Percentiles rank a stretch among this genome's conserved stretches.
phyloP scores from a whole-genome alignment of 2,329 filamentous ascomycete species.

The Mycosphaerella arachidis region DNA sequence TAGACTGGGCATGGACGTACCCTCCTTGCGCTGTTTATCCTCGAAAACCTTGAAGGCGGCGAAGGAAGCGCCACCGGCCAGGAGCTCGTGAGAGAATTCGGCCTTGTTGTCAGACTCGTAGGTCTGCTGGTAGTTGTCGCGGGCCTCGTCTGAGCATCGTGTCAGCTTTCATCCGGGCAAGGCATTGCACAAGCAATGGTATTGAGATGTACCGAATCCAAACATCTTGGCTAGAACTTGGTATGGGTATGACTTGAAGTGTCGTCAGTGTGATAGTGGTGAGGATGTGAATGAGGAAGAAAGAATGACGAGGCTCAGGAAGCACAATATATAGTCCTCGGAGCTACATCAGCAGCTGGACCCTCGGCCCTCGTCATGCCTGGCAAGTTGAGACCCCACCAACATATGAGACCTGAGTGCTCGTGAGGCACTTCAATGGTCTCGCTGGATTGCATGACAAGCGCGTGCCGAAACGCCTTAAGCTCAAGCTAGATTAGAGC shows the following conservation, averaged over 20 bases:
- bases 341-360: background rate
- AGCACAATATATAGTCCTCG: constrained; percentile 17
- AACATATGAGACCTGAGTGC: constrained; percentile 1
- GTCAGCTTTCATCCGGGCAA: constrained; percentile 1
- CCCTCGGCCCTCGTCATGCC: constrained; percentile 3
- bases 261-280: background rate
- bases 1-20: constrained; percentile 9
- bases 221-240: constrained; percentile 38
- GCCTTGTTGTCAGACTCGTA: constrained; percentile 51
- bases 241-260: background rate
- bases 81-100: constrained; percentile 65
- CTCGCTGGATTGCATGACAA: constrained; percentile 13
- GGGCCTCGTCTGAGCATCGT: constrained; percentile 44
- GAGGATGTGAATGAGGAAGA: constrained; percentile 1
- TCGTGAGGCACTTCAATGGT: constrained; percentile 1
- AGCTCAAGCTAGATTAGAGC: background rate
- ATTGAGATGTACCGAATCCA: constrained; percentile 37
- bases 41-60: constrained; percentile 77
- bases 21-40: constrained; percentile 66
- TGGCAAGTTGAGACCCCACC: background rate
- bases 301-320: background rate
- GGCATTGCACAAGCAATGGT: background rate
- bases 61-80: constrained; percentile 73
- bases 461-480: constrained; percentile 10
- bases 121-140: constrained; percentile 52